phyloP scores from a whole-genome alignment of 2,329 filamentous ascomycete genomes.

The Colletotrichum eleusines region DNA sequence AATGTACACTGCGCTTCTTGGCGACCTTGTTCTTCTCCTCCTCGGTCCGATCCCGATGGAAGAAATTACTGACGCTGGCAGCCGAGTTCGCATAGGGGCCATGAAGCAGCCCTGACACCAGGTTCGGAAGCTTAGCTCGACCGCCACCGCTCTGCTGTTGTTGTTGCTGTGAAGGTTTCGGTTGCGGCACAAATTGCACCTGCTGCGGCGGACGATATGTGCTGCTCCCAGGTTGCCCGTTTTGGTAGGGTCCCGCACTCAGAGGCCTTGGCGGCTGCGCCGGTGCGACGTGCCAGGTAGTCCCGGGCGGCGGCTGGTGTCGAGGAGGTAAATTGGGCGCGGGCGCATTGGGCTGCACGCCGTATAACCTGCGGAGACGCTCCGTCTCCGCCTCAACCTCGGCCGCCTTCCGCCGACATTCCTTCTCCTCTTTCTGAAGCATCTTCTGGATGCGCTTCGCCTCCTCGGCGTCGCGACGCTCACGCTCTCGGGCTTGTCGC shows the following conservation, averaged over 20 bases:
- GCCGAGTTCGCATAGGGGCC: constrained; percentile 53
- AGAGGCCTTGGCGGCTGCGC: constrained; percentile 42
- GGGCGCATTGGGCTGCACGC: constrained; percentile 57
- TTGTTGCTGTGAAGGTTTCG: constrained; percentile 37
- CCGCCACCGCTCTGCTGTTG: constrained; percentile 42
- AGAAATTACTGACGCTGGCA: constrained; percentile 61
- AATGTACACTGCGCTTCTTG: constrained; percentile 63
- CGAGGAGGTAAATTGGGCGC: constrained; percentile 52
- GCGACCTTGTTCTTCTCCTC: constrained; percentile 55
- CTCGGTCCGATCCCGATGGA: constrained; percentile 52
- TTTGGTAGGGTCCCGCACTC: constrained; percentile 36
- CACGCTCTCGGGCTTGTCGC: constrained; percentile 66
- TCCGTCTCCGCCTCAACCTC: constrained; percentile 86
- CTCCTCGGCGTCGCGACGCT: constrained; percentile 59
- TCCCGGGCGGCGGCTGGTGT: constrained; percentile 16
- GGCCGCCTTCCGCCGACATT: constrained; percentile 66
- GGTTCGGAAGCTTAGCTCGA: constrained; percentile 44
- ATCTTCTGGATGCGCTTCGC: constrained; percentile 72
- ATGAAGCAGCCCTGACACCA: constrained; percentile 48
- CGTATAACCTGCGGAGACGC: constrained; percentile 77
- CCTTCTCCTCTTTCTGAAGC: constrained; percentile 74
- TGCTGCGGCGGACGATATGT: constrained; percentile 44
- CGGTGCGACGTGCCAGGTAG: constrained; percentile 18
- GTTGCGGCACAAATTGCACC: constrained; percentile 44
- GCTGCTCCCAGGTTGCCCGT: constrained; percentile 22